Percentiles rank a stretch among this genome's conserved stretches.
phyloP scores from a whole-genome alignment of 176 grass and related monocot genomes.

The Rhipidocladum racemiflorum region DNA sequence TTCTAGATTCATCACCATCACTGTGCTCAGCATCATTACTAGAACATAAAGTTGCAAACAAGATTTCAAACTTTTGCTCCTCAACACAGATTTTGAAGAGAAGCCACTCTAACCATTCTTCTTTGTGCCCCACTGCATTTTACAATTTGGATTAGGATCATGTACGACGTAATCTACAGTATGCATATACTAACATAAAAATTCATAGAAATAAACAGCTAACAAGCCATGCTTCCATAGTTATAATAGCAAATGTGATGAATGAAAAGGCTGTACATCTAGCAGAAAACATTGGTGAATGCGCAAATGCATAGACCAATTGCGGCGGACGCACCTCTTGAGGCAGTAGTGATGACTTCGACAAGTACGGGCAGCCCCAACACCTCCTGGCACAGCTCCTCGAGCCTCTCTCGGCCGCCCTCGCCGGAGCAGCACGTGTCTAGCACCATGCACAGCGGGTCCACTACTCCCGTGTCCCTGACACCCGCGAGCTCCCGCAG shows the following conservation, averaged over 20 bases:
- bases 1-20: slow-evolving; percentile 7
- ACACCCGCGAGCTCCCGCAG: slow-evolving; percentile 49
- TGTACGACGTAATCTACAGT: background rate
- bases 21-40: slow-evolving; percentile 22
- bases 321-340: slow-evolving; percentile 27
- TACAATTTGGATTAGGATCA: slow-evolving; percentile 17
- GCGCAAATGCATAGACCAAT: background rate
- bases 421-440: slow-evolving; percentile 72
- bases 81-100: slow-evolving; percentile 84
- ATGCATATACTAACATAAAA: background rate
- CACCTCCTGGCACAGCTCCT: slow-evolving; percentile 49
- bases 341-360: slow-evolving; percentile 53
- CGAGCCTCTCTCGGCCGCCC: slow-evolving; percentile 50
- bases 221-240: background rate
- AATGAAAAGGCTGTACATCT: background rate
- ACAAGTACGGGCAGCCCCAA: slow-evolving; percentile 48
- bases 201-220: background rate
- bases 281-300: background rate
- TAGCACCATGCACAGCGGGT: slow-evolving; percentile 86
- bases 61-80: slow-evolving; percentile 48
- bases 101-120: slow-evolving; percentile 93
- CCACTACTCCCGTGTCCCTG: slow-evolving; percentile 48
- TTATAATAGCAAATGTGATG: background rate
- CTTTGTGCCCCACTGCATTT: slow-evolving; percentile 70
- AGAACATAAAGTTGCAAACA: slow-evolving; percentile 58